phyloP scores from a whole-genome alignment of 495 filamentous ascomycete genomes.

The Hyaloscypha bicolor region DNA sequence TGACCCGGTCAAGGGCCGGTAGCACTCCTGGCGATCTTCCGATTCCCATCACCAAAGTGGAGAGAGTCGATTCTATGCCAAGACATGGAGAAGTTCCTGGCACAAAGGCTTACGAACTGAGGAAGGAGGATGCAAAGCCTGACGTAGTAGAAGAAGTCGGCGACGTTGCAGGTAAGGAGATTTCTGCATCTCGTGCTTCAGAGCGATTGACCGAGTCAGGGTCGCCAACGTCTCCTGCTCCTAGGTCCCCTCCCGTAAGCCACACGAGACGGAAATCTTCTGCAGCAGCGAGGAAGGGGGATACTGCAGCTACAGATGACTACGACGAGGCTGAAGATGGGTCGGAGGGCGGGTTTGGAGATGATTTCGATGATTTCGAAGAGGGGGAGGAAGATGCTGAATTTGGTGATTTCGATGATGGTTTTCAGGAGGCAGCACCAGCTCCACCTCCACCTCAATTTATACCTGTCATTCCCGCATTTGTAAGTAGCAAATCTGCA shows the following conservation, averaged over 20 bases:
- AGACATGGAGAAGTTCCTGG: constrained; percentile 89
- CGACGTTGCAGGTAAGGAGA: constrained; percentile 31
- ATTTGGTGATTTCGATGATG: constrained; percentile 91
- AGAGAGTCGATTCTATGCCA: constrained; percentile 37
- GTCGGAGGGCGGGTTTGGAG: constrained; percentile 64
- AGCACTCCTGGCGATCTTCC: constrained; percentile 33
- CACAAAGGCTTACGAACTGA: constrained; percentile 72
- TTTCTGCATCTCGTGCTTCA: constrained; percentile 23
- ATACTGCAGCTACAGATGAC: constrained; percentile 25
- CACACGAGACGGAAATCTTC: constrained; percentile 33
- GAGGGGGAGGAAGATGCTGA: constrained; percentile 75
- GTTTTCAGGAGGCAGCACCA: constrained; percentile 66
- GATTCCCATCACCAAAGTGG: constrained; percentile 33
- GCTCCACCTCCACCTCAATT: constrained; percentile 42
- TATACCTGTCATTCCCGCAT: constrained; percentile 43
- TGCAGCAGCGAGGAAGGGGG: constrained; percentile 20
- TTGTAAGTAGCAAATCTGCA: constrained; percentile 48
- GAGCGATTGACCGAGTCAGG: constrained; percentile 62
- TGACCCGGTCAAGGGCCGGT: constrained; percentile 27
- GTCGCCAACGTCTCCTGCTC: constrained; percentile 46
- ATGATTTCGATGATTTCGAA: constrained; percentile 97
- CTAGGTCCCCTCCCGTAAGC: constrained; percentile 40
- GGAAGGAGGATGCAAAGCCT: constrained; percentile 81
- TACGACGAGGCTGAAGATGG: constrained; percentile 42
- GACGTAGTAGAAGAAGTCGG: constrained; percentile 59